Percentiles rank a stretch among this genome's conserved stretches.
Conservation (phyloP, 768 basidiomycete species). For the Lentinula raphanica region DNA sequence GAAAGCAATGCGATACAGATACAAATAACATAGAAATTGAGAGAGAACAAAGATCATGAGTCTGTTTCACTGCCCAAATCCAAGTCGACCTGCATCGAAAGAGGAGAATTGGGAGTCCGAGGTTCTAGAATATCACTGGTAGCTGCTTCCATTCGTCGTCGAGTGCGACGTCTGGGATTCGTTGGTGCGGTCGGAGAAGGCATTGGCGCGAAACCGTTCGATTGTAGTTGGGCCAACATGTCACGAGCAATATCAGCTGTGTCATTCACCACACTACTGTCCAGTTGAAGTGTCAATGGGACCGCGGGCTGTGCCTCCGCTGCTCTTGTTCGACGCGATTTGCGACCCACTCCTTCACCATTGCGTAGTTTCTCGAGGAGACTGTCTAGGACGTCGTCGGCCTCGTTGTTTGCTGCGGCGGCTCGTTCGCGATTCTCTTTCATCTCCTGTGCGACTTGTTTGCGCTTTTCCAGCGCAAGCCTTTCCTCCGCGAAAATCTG, state of each 20-base stretch:
- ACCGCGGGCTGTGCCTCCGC: slow-evolving; percentile 31
- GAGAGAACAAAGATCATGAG: slow-evolving; percentile 13
- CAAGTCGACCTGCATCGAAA: slow-evolving; percentile 5
- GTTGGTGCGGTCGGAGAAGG: slow-evolving; percentile 43
- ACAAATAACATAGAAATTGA: slow-evolving; percentile 14
- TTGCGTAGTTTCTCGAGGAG: slow-evolving; percentile 67
- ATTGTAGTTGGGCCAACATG: slow-evolving; percentile 71
- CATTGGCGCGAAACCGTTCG: slow-evolving; percentile 54
- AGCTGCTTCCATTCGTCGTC: slow-evolving; percentile 22
- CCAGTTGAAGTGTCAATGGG: slow-evolving; percentile 29
- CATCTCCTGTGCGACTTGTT: slow-evolving; percentile 60
- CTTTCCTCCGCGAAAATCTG: slow-evolving; percentile 68
- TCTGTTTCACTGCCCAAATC: slow-evolving; percentile 6
- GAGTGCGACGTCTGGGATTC: slow-evolving; percentile 27
- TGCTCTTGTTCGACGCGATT: slow-evolving; percentile 41
- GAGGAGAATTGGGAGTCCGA: slow-evolving; percentile 12
- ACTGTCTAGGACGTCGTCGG: slow-evolving; percentile 64
- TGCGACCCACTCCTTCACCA: slow-evolving; percentile 60
- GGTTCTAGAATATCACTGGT: slow-evolving; percentile 15
- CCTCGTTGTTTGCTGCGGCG: slow-evolving; percentile 33
- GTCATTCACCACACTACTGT: slow-evolving; percentile 26
- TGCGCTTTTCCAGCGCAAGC: slow-evolving; percentile 61
- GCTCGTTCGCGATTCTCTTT: slow-evolving; percentile 50
- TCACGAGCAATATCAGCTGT: slow-evolving; percentile 60
- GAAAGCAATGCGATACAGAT: slow-evolving; percentile 29